These are phyloP conservation scores for Nicotiana obtusifolia DNA, from an alignment of 257 asterid species.

Conservation along the genomic window DNA sequence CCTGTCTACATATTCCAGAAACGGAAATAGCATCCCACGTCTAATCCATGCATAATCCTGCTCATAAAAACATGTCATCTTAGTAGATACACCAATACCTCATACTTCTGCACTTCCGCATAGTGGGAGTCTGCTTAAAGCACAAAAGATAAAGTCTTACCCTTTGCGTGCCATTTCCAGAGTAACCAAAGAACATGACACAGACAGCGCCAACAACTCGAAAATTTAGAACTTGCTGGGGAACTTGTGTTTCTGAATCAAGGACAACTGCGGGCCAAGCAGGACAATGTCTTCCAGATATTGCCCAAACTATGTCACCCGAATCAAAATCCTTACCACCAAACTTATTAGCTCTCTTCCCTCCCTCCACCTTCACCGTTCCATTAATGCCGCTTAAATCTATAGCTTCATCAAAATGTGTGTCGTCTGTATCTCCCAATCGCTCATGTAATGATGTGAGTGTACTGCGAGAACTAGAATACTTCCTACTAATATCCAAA, in stretches of 20 bases:
- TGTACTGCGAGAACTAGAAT: constrained; percentile 37
- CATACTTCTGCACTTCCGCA: not conserved
- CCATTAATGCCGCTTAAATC: constrained; percentile 42
- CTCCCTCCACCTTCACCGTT: constrained; percentile 23
- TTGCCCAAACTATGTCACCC: constrained; percentile 95
- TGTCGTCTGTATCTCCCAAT: constrained; percentile 29
- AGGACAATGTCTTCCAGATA: constrained; percentile 68
- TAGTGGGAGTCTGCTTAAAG: not conserved
- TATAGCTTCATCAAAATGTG: constrained; percentile 39
- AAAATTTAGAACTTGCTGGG: constrained; percentile 68
- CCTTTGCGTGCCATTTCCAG: constrained; percentile 97
- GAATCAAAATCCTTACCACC: constrained; percentile 46
- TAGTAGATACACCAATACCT: constrained; percentile 20
- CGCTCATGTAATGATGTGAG: constrained; percentile 35
- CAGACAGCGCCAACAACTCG: constrained; percentile 58
- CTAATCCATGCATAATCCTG: constrained; percentile 98
- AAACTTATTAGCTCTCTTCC: constrained; percentile 19
- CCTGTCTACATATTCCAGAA: constrained; percentile 88
- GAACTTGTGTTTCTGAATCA: constrained; percentile 72
- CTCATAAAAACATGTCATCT: constrained; percentile 24
- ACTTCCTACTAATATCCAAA: constrained; percentile 24
- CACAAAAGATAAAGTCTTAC: constrained; percentile 30
- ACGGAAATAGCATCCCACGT: constrained; percentile 87
- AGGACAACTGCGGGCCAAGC: constrained; percentile 99
- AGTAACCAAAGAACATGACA: constrained; percentile 99